Percentiles rank a stretch among this genome's conserved stretches.
These are phyloP conservation scores for Phytophthora sp. DNA, from an alignment of 352 stramenopile genomes.

Conservation along the genomic window DNA sequence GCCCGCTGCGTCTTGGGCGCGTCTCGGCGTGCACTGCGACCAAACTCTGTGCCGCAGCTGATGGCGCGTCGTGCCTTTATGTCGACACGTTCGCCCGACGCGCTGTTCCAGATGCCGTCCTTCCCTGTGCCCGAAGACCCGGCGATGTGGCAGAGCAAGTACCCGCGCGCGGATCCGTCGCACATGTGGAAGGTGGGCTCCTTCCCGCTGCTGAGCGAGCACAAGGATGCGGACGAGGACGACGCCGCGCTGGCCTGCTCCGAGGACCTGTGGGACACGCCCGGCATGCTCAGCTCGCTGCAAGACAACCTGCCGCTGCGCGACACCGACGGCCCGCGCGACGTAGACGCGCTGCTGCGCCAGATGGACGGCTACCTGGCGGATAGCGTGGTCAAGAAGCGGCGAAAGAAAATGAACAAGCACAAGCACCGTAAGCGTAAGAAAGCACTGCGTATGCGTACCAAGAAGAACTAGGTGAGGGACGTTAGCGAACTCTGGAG, in stretches of 20 bases:
- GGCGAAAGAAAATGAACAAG: constrained; percentile 94
- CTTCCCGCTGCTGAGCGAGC: constrained; percentile 60
- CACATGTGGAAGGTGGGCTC: constrained; percentile 81
- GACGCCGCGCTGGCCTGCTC: constrained; percentile 45
- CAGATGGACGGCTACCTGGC: constrained; percentile 82
- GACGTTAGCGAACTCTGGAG: too few relatives aligned
- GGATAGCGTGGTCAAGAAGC: constrained; percentile 90
- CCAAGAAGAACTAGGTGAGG: constrained; percentile 89
- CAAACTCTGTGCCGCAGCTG: constrained; percentile 18
- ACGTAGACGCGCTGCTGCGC: constrained; percentile 63
- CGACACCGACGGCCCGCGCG: constrained; percentile 34
- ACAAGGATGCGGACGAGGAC: constrained; percentile 21
- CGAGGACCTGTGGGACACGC: constrained; percentile 79
- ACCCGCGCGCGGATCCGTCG: constrained; percentile 60
- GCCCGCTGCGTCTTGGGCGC: constrained; percentile 22
- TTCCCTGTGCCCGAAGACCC: constrained; percentile 70
- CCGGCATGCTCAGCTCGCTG: constrained; percentile 80
- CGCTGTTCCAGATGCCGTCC: constrained; percentile 68
- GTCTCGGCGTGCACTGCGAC: constrained; percentile 4
- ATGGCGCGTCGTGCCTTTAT: constrained; percentile 62
- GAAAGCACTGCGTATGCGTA: constrained; percentile 89
- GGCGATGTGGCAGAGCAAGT: constrained; percentile 63
- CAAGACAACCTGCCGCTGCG: constrained; percentile 65
- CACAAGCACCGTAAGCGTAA: constrained; percentile 92
- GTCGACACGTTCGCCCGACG: constrained; percentile 60